These are phyloP conservation scores for Rhododendron molle DNA, from an alignment of 148 eudicot species.

Conservation along the genomic window DNA sequence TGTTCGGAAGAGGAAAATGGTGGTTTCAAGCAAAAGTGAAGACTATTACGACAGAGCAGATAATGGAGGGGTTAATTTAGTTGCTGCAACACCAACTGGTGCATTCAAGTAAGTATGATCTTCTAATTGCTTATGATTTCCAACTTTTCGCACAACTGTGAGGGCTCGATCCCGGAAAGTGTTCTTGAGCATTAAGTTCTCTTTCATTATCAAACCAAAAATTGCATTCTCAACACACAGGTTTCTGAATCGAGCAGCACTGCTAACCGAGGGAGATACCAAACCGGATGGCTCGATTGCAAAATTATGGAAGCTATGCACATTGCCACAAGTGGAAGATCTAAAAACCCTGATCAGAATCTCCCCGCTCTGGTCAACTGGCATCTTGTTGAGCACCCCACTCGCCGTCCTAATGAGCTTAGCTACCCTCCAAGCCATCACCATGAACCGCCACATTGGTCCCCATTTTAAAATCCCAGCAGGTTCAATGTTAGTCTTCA, in stretches of 20 bases:
- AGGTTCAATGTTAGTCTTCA: constrained; percentile 22
- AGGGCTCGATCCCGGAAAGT: not conserved
- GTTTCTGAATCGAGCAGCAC: constrained; percentile 32
- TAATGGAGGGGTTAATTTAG: not conserved
- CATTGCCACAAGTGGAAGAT: constrained; percentile 40
- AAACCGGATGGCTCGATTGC: constrained; percentile 12
- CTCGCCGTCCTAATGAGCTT: constrained; percentile 38
- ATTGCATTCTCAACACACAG: not conserved
- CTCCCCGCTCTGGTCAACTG: constrained; percentile 52
- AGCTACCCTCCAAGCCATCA: constrained; percentile 44
- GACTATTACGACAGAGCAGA: constrained; percentile 19
- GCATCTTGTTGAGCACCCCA: constrained; percentile 40
- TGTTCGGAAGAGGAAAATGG: constrained; percentile 25
- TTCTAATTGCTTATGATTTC: not conserved
- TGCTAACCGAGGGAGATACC: constrained; percentile 13
- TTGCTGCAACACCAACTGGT: constrained; percentile 21
- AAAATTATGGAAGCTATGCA: constrained; percentile 26
- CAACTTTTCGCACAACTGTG: no score
- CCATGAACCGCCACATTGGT: constrained; percentile 26
- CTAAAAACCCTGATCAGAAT: constrained; percentile 44
- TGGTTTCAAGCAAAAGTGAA: constrained; percentile 11
- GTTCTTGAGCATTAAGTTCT: not conserved
- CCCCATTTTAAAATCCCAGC: constrained; percentile 26
- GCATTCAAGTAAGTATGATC: constrained; percentile 27
- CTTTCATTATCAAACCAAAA: not conserved